Percentiles rank a stretch among this genome's conserved stretches.
Conservation (phyloP, 371 early-diverging fungal species). For the Rhizopus arrhizus region DNA sequence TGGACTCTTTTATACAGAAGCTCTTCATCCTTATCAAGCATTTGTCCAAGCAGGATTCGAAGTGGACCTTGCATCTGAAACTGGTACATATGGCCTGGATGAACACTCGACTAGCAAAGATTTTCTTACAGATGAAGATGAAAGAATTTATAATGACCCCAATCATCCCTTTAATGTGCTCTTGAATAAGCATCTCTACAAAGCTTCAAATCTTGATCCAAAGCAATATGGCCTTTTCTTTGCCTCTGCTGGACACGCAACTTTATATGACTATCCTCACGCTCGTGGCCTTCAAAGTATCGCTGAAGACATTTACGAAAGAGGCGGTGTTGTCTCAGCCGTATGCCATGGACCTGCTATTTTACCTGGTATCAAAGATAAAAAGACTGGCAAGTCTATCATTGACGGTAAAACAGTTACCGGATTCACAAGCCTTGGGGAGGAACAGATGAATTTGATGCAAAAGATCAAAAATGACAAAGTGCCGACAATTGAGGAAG, state of each 20-base stretch:
- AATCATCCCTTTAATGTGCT: constrained; percentile 45
- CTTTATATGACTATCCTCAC: constrained; percentile 52
- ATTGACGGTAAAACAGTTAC: constrained; percentile 49
- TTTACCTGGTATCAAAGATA: constrained; percentile 47
- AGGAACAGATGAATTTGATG: constrained; percentile 37
- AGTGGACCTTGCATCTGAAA: constrained; percentile 58
- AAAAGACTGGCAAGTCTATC: constrained; percentile 44
- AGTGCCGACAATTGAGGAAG: constrained; percentile 45
- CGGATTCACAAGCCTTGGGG: constrained; percentile 54
- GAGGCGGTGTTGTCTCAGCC: constrained; percentile 56
- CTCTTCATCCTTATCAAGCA: constrained; percentile 53
- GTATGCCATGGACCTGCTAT: constrained; percentile 63
- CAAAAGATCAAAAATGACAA: constrained; percentile 37
- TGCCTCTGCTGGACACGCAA: constrained; percentile 57
- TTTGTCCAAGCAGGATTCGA: constrained; percentile 50
- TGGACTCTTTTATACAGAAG: constrained; percentile 59
- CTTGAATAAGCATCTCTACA: constrained; percentile 42
- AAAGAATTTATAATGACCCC: constrained; percentile 38
- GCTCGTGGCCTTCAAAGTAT: constrained; percentile 44
- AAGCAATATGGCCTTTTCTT: constrained; percentile 55
- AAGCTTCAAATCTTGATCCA: constrained; percentile 51
- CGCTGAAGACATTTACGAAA: constrained; percentile 52
- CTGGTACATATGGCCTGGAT: constrained; percentile 54
- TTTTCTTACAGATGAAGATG: constrained; percentile 45
- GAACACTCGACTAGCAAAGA: constrained; percentile 48